These are phyloP conservation scores for Vitis hybrid DNA, from an alignment of 177 flowering plant species.

Conservation along the genomic window DNA sequence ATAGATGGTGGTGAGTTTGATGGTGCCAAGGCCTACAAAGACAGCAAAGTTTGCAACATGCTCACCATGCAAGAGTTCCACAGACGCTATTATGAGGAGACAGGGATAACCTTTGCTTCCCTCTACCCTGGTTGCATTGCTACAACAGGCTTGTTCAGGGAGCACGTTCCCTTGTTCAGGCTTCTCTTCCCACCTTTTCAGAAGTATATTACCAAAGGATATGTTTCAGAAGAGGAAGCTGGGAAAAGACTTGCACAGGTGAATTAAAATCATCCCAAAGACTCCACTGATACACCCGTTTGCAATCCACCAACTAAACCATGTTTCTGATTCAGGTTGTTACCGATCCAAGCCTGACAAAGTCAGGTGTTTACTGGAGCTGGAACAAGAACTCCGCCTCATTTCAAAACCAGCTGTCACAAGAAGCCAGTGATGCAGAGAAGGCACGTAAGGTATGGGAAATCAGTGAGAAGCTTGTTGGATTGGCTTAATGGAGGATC, in stretches of 20 bases:
- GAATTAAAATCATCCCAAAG: not conserved
- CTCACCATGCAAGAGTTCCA: conserved; percentile 92
- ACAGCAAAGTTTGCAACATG: conserved; percentile 94
- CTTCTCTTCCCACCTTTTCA: conserved; percentile 84
- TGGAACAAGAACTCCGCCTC: conserved; percentile 93
- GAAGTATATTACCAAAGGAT: conserved; percentile 82
- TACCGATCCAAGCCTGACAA: conserved; percentile 86
- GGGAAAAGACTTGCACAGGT: conserved; percentile 84
- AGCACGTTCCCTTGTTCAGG: conserved; percentile 77
- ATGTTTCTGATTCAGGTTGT: conserved; percentile 57
- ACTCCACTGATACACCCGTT: too few relatives aligned
- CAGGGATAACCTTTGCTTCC: conserved; percentile 75
- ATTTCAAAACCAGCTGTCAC: conserved; percentile 89
- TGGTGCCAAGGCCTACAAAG: conserved; percentile 89
- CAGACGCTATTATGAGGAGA: conserved; percentile 70
- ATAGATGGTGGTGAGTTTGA: conserved; percentile 81
- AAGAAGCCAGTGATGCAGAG: conserved; percentile 88
- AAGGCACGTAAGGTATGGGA: conserved; percentile 98
- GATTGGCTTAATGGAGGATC: conserved; percentile 51
- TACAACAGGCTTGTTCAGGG: conserved; percentile 72
- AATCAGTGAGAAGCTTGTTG: conserved; percentile 87
- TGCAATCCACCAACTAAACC: too few relatives aligned
- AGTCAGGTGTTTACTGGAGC: conserved; percentile 99
- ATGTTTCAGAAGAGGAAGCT: conserved; percentile 71
- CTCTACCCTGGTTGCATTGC: conserved; percentile 89